Conservation (phyloP, 2,329 filamentous ascomycete genomes). For the Trichophyton rubrum region DNA sequence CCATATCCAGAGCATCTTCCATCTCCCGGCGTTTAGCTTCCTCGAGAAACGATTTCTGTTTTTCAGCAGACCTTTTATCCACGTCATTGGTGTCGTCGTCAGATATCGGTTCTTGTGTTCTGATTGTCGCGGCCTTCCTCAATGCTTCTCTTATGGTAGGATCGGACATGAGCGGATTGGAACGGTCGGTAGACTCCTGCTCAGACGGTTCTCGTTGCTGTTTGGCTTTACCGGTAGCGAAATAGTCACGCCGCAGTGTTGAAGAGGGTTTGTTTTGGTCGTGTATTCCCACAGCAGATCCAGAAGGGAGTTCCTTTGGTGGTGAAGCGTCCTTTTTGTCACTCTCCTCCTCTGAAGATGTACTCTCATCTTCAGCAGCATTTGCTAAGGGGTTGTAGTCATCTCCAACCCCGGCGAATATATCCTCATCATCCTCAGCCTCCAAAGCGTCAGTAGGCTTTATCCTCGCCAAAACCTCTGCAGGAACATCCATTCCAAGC, state of each 20-base stretch:
- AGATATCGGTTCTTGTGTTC: constrained; percentile 34
- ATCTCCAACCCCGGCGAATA: constrained; percentile 48
- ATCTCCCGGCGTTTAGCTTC: constrained; percentile 46
- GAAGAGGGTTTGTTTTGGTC: constrained; percentile 2
- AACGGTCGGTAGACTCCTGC: constrained; percentile 22
- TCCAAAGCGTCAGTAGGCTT: constrained; percentile 22
- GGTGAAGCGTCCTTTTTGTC: constrained; percentile 9
- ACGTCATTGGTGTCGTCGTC: constrained; percentile 36
- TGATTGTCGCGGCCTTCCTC: constrained; percentile 63
- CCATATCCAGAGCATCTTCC: constrained; percentile 79
- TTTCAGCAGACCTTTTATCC: constrained; percentile 52
- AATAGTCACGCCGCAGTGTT: constrained; percentile 37
- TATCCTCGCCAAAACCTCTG: constrained; percentile 27
- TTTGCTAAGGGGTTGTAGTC: constrained; percentile 49
- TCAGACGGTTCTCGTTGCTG: constrained; percentile 29
- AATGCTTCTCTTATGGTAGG: constrained; percentile 71
- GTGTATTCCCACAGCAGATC: not conserved
- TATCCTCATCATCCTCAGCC: constrained; percentile 39
- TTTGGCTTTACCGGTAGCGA: constrained; percentile 21
- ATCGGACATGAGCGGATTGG: constrained; percentile 48
- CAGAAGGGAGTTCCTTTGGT: not conserved
- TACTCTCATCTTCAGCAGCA: constrained; percentile 37
- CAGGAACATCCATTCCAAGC: constrained; percentile 40
- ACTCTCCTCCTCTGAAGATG: constrained; percentile 31
- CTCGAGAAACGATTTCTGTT: constrained; percentile 61